Conservation (phyloP, 331 rosid genomes). For the Ulmus americana region DNA sequence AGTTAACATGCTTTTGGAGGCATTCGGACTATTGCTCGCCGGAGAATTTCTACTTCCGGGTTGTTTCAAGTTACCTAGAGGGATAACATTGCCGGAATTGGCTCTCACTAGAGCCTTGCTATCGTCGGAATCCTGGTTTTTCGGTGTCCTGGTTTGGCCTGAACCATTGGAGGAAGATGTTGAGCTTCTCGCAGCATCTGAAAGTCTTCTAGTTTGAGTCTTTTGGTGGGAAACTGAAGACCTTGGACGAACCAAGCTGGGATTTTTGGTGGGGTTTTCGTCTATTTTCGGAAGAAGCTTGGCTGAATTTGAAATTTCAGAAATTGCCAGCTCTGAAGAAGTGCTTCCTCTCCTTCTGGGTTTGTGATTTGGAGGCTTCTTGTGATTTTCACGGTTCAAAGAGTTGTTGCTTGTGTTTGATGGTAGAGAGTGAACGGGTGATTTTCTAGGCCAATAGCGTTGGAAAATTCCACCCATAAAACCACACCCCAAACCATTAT, state of each 20-base stretch:
- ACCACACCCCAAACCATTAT: constrained; percentile 47
- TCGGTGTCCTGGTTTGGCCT: constrained; percentile 23
- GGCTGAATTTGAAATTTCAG: constrained; percentile 8
- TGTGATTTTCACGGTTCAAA: constrained; percentile 20
- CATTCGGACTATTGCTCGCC: constrained; percentile 38
- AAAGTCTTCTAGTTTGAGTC: constrained; percentile 34
- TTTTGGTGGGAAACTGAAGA: constrained; percentile 30
- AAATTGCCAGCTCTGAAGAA: constrained; percentile 12
- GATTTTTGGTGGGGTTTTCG: constrained; percentile 31
- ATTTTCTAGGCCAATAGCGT: constrained; percentile 49
- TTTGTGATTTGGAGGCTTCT: constrained; percentile 18
- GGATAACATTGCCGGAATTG: constrained; percentile 5
- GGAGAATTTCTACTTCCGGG: constrained; percentile 35
- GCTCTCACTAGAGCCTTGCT: constrained; percentile 38
- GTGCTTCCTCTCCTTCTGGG: constrained; percentile 19
- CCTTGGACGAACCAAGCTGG: constrained; percentile 29
- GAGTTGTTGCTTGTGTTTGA: constrained; percentile 27
- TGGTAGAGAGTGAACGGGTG: constrained; percentile 71
- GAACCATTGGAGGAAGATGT: constrained; percentile 50
- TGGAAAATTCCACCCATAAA: constrained; percentile 57
- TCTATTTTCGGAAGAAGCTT: constrained; percentile 21
- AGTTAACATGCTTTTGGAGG: constrained; percentile 24
- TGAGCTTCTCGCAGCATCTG: constrained; percentile 65
- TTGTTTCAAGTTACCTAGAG: constrained; percentile 39
- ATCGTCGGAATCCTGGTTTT: constrained; percentile 30